phyloP scores from a whole-genome alignment of 2,329 filamentous ascomycete genomes.

The Neopestalotiopsis sp. region DNA sequence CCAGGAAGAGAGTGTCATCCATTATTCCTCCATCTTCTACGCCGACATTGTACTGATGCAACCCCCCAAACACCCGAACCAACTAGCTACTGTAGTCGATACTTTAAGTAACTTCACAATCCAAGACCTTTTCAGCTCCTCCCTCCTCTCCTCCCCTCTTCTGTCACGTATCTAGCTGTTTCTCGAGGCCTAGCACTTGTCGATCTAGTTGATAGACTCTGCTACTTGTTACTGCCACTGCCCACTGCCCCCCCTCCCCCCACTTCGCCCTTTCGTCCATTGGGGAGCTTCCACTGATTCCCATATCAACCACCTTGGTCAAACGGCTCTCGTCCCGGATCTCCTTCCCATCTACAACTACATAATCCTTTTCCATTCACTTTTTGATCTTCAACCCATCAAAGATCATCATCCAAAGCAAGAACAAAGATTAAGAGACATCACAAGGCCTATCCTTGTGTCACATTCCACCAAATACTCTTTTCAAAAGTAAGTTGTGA shows the following conservation, averaged over 20 bases:
- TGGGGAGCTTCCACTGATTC: neutral
- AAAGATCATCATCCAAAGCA: conserved; percentile 4
- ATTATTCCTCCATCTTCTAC: conserved; percentile 8
- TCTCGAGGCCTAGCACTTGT: neutral
- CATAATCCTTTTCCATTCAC: conserved; percentile 3
- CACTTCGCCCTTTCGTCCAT: conserved; percentile 18
- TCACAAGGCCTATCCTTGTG: neutral
- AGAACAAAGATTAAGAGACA: neutral
- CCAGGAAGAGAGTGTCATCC: neutral
- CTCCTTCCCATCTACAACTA: conserved; percentile 15
- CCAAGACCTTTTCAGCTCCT: neutral
- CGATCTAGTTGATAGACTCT: conserved; percentile 9
- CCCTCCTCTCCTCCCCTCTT: neutral
- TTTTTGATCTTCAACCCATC: neutral
- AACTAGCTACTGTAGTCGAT: neutral
- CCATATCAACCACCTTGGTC: conserved; percentile 20
- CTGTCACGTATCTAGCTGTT: neutral
- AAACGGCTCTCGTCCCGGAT: conserved; percentile 8
- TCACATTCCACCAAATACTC: neutral
- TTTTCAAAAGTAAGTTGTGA: conserved; percentile 16
- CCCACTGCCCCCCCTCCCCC: conserved; percentile 10
- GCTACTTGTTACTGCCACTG: neutral
- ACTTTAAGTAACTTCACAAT: neutral
- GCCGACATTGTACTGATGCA: conserved; percentile 9
- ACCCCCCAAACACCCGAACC: conserved; percentile 4